Evolutionary conservation across 1,284 basidiomycete genomes (phyloP), one percentile per base, ranked within the genome.

Genomic region (Volvariella volvacea): DNA sequence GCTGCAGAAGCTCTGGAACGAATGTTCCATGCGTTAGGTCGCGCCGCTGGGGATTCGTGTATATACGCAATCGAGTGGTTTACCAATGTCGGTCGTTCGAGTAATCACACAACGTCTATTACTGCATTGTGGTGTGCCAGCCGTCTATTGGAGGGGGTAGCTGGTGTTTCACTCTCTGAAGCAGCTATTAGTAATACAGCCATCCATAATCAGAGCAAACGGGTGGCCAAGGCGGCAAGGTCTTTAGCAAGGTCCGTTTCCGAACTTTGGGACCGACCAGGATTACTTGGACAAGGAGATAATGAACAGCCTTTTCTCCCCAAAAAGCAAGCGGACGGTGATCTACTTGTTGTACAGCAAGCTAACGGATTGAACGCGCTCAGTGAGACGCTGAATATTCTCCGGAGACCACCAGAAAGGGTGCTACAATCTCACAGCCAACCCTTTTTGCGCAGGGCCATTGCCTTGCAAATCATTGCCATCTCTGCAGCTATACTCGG

Each of bases 11-110:
- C 80, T 0, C 60, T 95, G 31, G 71, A 75, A 41, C 61, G 64
- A 6, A 91, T 93, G 82, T 77, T 95, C 43, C 71, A 70, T 38
- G 68, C 80, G 1, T 65, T 95, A 19, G 92, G 92, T 2, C 53
- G 56, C 3, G 88, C 82, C 10, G 79, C 78, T 4, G 82, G 82
- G 2, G 86, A 89, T 46, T 65, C 69, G 4, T 80, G 80, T 40
- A 65, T 92, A 20, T 85, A 77, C 55, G 68, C 88, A 1, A 76
- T 91, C 3, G 92, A 95, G 52, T 90, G 91, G 80, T 90, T 96
- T 54, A 55, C 80, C 9, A 68, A 68, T 36, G 71, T 85, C 12
- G 88, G 81, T 17, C 61, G 67, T 45, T 55, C 59, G 45, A 64
- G 71, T 22, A 64, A 61, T 21, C 68, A 70, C 7, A 62, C 56